phyloP scores from a whole-genome alignment of 805 yeast genomes.

The Brettanomyces nanus region DNA sequence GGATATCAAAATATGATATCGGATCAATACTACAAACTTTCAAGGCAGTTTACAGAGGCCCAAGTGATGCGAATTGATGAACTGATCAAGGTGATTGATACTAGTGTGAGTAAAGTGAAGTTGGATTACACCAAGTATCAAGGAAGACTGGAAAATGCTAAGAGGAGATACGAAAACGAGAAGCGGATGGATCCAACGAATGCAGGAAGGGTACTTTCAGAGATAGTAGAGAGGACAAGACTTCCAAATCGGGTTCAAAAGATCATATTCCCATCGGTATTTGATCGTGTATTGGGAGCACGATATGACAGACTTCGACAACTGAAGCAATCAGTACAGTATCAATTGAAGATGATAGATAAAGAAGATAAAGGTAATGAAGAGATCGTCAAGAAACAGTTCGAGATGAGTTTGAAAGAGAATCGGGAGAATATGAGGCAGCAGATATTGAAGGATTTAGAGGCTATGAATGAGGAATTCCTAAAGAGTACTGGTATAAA shows the following conservation, averaged over 20 bases:
- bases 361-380: constrained; percentile 2
- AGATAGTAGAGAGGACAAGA: not conserved
- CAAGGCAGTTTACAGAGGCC: constrained; percentile 23
- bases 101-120: constrained; percentile 17
- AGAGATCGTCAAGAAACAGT: constrained; percentile 9
- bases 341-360: constrained; percentile 13
- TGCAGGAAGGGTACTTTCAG: not conserved
- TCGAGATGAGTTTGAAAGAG: constrained; percentile 10
- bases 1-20: constrained; percentile 18
- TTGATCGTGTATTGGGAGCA: constrained; percentile 5
- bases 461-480: constrained; percentile 12
- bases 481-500: not conserved
- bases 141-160: constrained; percentile 8
- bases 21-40: constrained; percentile 23
- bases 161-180: not conserved
- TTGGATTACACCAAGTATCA: constrained; percentile 14
- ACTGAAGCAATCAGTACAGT: constrained; percentile 1
- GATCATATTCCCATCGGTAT: constrained; percentile 4
- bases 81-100: constrained; percentile 25
- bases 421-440: constrained; percentile 14
- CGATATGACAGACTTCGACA: not conserved
- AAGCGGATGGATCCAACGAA: constrained; percentile 1
- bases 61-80: constrained; percentile 26
- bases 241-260: constrained; percentile 1
- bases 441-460: constrained; percentile 11